Percentiles rank a stretch among this genome's conserved stretches.
phyloP scores from a whole-genome alignment of 2,329 filamentous ascomycete species.

The Acrocalymma vagum region DNA sequence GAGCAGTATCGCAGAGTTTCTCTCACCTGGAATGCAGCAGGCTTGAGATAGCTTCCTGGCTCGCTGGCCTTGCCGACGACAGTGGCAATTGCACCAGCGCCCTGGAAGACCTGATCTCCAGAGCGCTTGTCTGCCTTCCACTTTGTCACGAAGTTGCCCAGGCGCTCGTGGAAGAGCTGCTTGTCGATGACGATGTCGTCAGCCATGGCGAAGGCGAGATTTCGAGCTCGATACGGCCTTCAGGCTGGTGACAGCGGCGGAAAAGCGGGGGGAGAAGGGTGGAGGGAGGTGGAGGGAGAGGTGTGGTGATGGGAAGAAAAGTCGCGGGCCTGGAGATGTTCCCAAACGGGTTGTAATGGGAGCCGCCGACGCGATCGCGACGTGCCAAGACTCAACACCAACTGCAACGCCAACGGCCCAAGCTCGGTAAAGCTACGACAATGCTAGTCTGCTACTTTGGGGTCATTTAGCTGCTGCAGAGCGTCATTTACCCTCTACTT shows the following conservation, averaged over 20 bases:
- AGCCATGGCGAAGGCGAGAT: conserved; percentile 63
- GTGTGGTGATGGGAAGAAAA: conserved; percentile 30
- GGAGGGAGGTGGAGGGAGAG: conserved; percentile 16
- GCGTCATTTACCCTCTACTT: too few relatives aligned
- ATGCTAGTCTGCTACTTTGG: too few relatives aligned
- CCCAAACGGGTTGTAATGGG: conserved; percentile 6
- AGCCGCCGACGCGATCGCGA: conserved; percentile 33
- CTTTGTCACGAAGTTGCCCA: conserved; percentile 83
- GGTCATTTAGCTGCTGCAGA: conserved; percentile 5
- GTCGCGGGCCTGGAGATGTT: too few relatives aligned
- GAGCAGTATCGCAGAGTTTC: conserved; percentile 26
- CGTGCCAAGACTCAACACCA: conserved; percentile 12
- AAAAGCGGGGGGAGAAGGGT: conserved; percentile 16
- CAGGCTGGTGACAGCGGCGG: conserved; percentile 24
- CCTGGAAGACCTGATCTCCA: conserved; percentile 84
- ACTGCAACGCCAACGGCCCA: too few relatives aligned
- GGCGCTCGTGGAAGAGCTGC: conserved; percentile 90
- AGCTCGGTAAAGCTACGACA: too few relatives aligned
- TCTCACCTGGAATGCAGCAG: conserved; percentile 93
- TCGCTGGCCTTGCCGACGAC: conserved; percentile 92
- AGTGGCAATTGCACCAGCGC: conserved; percentile 85
- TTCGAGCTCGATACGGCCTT: conserved; percentile 21
- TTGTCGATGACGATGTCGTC: conserved; percentile 91
- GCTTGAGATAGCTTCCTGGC: conserved; percentile 87
- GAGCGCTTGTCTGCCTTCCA: conserved; percentile 97